Evolutionary conservation across 495 filamentous ascomycete species (phyloP), one percentile per base, ranked within the genome.

Genomic region (Neurospora sp.): DNA sequence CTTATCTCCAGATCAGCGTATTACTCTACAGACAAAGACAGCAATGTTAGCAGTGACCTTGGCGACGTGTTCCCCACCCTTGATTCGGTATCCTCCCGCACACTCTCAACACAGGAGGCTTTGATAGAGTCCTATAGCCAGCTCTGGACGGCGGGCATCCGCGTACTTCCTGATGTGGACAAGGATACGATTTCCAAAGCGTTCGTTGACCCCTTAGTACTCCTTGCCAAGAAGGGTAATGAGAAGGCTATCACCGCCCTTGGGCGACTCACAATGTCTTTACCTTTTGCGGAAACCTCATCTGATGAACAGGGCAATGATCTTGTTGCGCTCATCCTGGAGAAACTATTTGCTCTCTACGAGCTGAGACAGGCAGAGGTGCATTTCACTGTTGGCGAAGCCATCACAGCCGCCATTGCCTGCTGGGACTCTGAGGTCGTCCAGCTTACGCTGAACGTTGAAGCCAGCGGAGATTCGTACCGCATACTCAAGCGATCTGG

Each of bases 361-460:
- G 94, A 94, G 75, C 89, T 94, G 37, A 90, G 90, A 73, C 91
- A 94, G 70, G 89, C 92, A 1, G 94, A 97, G 77, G 85, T 92
- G 10, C 95, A 97, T 73, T 97, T 99, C 78, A 87, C 92, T 4
- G 88, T 95, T 12, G 96, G 96, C 11, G 94, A 96, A 77, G 94
- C 96, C 14, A 83, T 97, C 70, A 88, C 90, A 70, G 91, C 89
- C 74, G 87, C 91, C 48, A 89, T 92, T 53, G 89, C 87, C 37
- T 91, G 94, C 41, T 98, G 95, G 95, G 86, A 91, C 61, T 86
- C 86, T 18, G 82, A 85, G 40, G 81, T 83, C n/a, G 80, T 89
- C 16, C 82, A 83, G 68, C 82, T 89, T 6, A 80, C 82, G 35
- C 61, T 88, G 6, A 85, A 89, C 71, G 83, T 88, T 0, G 77